phyloP scores from a whole-genome alignment of 768 basidiomycete species.

The Pleurotus cornucopiae region DNA sequence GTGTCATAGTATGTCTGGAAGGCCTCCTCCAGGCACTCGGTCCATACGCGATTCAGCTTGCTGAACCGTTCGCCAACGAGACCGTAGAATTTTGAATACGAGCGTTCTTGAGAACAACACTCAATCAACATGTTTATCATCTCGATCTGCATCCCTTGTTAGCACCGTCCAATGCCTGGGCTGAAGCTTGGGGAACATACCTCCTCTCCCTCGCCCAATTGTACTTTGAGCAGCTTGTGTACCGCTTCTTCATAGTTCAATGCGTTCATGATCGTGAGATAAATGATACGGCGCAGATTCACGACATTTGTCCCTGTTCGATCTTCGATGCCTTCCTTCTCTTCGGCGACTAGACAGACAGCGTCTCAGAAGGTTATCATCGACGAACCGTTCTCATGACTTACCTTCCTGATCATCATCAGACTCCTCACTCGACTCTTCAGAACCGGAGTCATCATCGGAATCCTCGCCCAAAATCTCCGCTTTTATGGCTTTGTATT shows the following conservation, averaged over 20 bases:
- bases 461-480: slow-evolving; percentile 93
- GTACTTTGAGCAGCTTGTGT: slow-evolving; percentile 93
- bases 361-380: no score
- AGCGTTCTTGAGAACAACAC: slow-evolving; percentile 99
- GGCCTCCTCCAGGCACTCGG: slow-evolving; percentile 80
- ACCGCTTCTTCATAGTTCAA: slow-evolving; percentile 98
- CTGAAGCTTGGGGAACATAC: slow-evolving; percentile 33
- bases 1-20: slow-evolving; percentile 91
- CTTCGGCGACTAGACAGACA: slow-evolving; percentile 50
- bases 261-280: slow-evolving; percentile 98
- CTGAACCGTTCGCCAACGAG: slow-evolving; percentile 94
- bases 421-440: slow-evolving; percentile 54
- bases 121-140: slow-evolving; percentile 98
- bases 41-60: slow-evolving; percentile 95
- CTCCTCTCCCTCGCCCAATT: slow-evolving; percentile 91
- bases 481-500: slow-evolving; percentile 84
- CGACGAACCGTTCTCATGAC: no score
- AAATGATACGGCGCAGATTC: slow-evolving; percentile 90
- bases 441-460: slow-evolving; percentile 64
- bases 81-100: slow-evolving; percentile 97
- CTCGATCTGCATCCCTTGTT: slow-evolving; percentile 61
- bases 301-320: slow-evolving; percentile 93
- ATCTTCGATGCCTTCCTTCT: slow-evolving; percentile 90
- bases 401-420: slow-evolving; percentile 43
- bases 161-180: no score